These are phyloP conservation scores for Diospyros kaki DNA, from an alignment of 148 eudicot genomes.

Conservation along the genomic window DNA sequence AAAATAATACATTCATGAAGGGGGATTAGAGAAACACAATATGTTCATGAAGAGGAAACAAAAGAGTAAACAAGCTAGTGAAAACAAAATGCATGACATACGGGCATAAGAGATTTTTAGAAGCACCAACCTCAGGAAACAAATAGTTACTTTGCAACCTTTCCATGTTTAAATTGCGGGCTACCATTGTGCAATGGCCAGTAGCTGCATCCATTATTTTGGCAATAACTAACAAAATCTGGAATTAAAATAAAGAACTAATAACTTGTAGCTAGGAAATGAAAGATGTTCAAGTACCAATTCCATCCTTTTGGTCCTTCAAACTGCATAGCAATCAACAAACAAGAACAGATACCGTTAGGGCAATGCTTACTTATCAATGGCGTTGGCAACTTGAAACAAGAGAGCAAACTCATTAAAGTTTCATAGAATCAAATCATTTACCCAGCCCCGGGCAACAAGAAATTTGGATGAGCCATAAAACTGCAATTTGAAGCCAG, in stretches of 20 bases:
- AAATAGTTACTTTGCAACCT: conserved; percentile 61
- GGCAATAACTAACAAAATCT: neutral
- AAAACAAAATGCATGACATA: neutral
- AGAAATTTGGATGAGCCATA: conserved; percentile 10
- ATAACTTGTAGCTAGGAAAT: neutral
- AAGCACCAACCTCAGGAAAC: conserved; percentile 61
- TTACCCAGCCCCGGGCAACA: conserved; percentile 33
- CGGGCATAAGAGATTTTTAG: neutral
- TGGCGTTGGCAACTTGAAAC: neutral
- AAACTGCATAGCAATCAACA: conserved; percentile 26
- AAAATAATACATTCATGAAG: neutral
- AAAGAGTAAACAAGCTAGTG: neutral
- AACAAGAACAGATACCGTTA: neutral
- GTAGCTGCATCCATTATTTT: conserved; percentile 17
- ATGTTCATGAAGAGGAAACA: neutral
- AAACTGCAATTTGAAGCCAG: conserved; percentile 16
- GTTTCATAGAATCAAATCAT: neutral
- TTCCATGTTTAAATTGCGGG: conserved; percentile 64
- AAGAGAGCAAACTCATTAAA: neutral
- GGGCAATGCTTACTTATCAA: neutral
- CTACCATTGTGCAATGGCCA: conserved; percentile 40
- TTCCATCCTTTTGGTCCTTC: conserved; percentile 16
- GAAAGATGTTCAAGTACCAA: conserved; percentile 14
- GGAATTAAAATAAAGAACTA: neutral
- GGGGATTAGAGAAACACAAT: too few species aligned